Evolutionary conservation across 1,139 yeast genomes (phyloP), one percentile per base, ranked within the genome.

Genomic region (Saccharomyces pastorianus): DNA sequence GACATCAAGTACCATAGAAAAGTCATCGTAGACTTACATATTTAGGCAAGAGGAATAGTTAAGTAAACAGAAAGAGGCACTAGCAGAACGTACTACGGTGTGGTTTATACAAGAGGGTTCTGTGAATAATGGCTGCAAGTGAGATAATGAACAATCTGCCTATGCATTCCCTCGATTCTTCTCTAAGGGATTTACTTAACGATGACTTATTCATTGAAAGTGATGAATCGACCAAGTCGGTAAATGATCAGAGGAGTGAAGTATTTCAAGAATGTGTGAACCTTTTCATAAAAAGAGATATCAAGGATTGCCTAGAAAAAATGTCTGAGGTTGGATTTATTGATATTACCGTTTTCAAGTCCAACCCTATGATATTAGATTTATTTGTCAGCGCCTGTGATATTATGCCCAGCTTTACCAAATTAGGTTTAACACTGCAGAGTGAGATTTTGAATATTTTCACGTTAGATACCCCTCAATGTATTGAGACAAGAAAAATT

Each of bases 401-500:
- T 17, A 48, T 46, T 8, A n/a, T 53, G 4, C 13, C 46, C 2
- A 46, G 49, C n/a, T 55, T 56, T 25, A 51, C 53, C 25, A 17
- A n/a, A 2, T 28, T 61, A 6, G 26, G 25, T 9, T 38, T 38
- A 20, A 27, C 47, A 28, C 46, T 13, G 14, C 27, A 8, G 53
- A 53, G 6, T 38, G 42, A 9, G 46, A 47, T 27, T 42, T 56
- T 26, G 49, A 51, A 13, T 28, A 46, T 2, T 23, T 52, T 41
- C 9, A 20, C 47, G 14, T 8, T 25, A 5, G 14, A 26, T 26
- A 25, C 14, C 41, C 46, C 27, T 25, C 64, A 81, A 83, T 56
- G 84, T 89, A 51, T 51, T 46, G 23, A 32, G 23, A 6, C 44
- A 42, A 17, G 32, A 14, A 5, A 23, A n/a, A 20, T 38, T 9